A percentile compares a stretch with the other conserved stretches of the same genome.
Conservation (phyloP, 2,329 filamentous ascomycete genomes). For the Clarireedia sp. region DNA sequence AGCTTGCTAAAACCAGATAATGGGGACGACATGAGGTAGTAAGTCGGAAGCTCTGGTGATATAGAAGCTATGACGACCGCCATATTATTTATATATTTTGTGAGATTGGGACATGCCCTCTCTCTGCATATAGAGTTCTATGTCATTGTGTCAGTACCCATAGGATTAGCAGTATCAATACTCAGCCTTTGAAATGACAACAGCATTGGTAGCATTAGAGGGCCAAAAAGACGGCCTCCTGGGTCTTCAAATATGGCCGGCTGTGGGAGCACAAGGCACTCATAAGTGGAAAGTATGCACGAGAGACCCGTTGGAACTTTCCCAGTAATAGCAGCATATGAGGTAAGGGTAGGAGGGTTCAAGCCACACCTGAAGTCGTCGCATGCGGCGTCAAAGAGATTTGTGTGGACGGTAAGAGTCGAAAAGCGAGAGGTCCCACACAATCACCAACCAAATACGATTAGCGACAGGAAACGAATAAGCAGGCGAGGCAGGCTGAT, state of each 20-base stretch:
- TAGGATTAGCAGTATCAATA: conserved; percentile 16
- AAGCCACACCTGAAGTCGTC: conserved; percentile 2
- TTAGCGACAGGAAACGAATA: neutral
- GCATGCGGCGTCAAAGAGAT: conserved; percentile 4
- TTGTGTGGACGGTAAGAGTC: neutral
- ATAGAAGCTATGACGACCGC: conserved; percentile 17
- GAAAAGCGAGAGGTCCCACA: neutral
- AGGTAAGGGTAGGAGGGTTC: neutral
- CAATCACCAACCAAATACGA: neutral
- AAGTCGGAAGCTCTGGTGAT: conserved; percentile 8
- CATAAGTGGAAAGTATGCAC: conserved; percentile 4
- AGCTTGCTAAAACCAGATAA: conserved; percentile 26
- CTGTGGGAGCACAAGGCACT: conserved; percentile 13
- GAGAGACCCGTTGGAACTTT: neutral
- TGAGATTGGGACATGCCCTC: conserved; percentile 8
- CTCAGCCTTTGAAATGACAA: conserved; percentile 21
- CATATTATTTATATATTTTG: conserved; percentile 20
- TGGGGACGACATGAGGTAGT: conserved; percentile 26
- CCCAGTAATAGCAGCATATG: neutral
- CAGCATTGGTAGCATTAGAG: conserved; percentile 11
- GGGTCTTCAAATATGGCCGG: conserved; percentile 18
- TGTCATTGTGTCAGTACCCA: conserved; percentile 16
- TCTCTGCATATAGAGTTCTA: conserved; percentile 19
- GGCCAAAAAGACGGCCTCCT: conserved; percentile 15
- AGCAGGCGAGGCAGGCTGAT: conserved; percentile 1